A percentile compares a stretch with the other conserved stretches of the same genome.
Evolutionary conservation across 805 yeast genomes (phyloP).

Genomic region (Suhomyces tanzawaensis): DNA sequence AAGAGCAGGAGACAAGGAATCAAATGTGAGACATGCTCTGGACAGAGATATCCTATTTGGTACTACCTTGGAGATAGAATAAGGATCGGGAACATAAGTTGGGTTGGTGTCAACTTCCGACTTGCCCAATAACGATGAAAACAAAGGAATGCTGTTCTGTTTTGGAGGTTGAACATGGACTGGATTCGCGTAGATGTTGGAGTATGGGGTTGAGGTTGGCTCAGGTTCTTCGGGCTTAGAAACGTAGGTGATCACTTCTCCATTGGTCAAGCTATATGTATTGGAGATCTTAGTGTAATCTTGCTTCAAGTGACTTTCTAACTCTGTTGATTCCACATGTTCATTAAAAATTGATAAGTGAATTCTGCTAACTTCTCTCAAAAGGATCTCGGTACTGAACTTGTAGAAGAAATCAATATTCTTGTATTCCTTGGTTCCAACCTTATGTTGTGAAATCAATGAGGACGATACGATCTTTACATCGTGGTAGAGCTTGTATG

Average conservation of each 20-base stretch:
- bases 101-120: conserved; percentile 76
- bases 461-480: conserved; percentile 53
- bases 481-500: conserved; percentile 67
- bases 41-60: conserved; percentile 40
- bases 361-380: conserved; percentile 57
- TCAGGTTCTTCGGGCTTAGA: conserved; percentile 32
- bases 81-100: conserved; percentile 63
- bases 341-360: conserved; percentile 25
- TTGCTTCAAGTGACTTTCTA: conserved; percentile 45
- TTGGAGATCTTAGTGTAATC: conserved; percentile 63
- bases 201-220: conserved; percentile 16
- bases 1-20: conserved; percentile 28
- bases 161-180: conserved; percentile 35
- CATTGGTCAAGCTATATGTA: conserved; percentile 48
- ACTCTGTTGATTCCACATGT: conserved; percentile 24
- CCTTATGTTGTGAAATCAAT: conserved; percentile 45
- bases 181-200: conserved; percentile 21
- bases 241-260: conserved; percentile 53
- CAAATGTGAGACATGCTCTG: conserved; percentile 25
- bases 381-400: conserved; percentile 57
- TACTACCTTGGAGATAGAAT: conserved; percentile 62
- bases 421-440: conserved; percentile 49
- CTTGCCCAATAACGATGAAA: conserved; percentile 67
- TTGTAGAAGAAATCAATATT: conserved; percentile 62
- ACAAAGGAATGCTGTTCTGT: conserved; percentile 69